Evolutionary conservation across 257 asterid genomes (phyloP).

Genomic region (Primulina eburnea): DNA sequence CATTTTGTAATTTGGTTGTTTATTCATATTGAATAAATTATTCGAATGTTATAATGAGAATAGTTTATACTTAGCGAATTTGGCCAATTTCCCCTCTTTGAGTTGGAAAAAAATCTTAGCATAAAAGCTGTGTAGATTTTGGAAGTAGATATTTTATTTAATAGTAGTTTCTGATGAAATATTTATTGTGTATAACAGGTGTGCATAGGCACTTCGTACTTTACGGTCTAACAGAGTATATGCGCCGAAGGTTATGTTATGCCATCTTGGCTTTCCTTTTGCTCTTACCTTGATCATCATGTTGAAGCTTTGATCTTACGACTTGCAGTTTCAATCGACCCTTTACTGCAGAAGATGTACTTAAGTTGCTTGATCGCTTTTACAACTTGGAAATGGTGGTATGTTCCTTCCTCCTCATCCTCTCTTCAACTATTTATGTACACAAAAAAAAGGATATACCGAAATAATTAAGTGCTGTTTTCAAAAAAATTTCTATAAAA

Average conservation of each 20-base stretch:
- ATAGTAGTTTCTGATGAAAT: not conserved
- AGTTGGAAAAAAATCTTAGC: not conserved
- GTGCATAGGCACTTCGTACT: slow-evolving; percentile 72
- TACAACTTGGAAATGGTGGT: slow-evolving; percentile 96
- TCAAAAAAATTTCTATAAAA: not conserved
- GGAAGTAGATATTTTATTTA: not conserved
- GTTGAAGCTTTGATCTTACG: not conserved
- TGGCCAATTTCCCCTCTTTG: not conserved
- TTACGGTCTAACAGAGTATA: slow-evolving; percentile 48
- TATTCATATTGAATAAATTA: too few species aligned
- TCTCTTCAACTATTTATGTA: not conserved
- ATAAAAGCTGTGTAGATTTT: not conserved
- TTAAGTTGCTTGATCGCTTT: slow-evolving; percentile 85
- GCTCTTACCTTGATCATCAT: slow-evolving; percentile 1
- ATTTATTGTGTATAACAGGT: slow-evolving; percentile 48
- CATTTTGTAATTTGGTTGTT: not conserved
- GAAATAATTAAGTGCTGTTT: not conserved
- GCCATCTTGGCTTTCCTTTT: slow-evolving; percentile 18
- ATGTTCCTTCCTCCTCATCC: slow-evolving; percentile 22
- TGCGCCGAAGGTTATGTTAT: slow-evolving; percentile 63
- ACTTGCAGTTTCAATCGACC: slow-evolving; percentile 69
- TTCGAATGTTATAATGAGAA: not conserved
- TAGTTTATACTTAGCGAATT: not conserved
- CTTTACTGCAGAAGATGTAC: slow-evolving; percentile 71
- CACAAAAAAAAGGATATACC: not conserved